These are phyloP conservation scores for Lycium barbarum DNA, from an alignment of 257 asterid species.

Conservation along the genomic window DNA sequence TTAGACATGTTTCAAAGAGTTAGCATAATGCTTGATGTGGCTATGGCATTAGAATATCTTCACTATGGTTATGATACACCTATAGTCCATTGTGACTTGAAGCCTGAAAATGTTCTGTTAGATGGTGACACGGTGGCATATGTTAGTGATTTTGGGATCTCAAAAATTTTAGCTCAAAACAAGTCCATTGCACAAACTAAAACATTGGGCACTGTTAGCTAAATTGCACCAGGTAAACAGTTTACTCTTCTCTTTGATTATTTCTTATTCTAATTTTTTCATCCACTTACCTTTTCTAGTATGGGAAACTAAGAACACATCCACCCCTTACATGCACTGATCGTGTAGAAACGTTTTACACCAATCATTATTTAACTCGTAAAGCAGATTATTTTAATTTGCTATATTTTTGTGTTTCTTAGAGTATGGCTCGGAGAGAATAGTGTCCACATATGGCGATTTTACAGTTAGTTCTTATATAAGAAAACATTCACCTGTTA, in stretches of 20 bases:
- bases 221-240: constrained; percentile 51
- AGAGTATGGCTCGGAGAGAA: too few species aligned
- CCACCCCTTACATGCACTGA: not conserved
- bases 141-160: constrained; percentile 55
- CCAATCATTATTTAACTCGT: too few species aligned
- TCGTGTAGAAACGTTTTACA: too few species aligned
- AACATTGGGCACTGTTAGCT: constrained; percentile 51
- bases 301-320: not conserved
- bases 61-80: constrained; percentile 41
- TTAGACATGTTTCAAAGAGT: constrained; percentile 37
- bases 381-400: too few species aligned
- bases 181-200: constrained; percentile 34
- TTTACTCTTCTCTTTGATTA: not conserved
- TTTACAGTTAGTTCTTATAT: not conserved
- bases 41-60: constrained; percentile 50
- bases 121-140: constrained; percentile 47
- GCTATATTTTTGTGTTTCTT: too few species aligned
- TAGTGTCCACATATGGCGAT: too few species aligned
- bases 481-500: not conserved
- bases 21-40: constrained; percentile 45
- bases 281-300: not conserved
- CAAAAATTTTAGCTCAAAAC: constrained; percentile 38
- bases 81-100: constrained; percentile 50
- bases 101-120: constrained; percentile 45
- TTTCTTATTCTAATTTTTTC: not conserved